Base-by-base conservation (phyloP, 768 basidiomycete species). In the Boletus speciosus region DNA sequence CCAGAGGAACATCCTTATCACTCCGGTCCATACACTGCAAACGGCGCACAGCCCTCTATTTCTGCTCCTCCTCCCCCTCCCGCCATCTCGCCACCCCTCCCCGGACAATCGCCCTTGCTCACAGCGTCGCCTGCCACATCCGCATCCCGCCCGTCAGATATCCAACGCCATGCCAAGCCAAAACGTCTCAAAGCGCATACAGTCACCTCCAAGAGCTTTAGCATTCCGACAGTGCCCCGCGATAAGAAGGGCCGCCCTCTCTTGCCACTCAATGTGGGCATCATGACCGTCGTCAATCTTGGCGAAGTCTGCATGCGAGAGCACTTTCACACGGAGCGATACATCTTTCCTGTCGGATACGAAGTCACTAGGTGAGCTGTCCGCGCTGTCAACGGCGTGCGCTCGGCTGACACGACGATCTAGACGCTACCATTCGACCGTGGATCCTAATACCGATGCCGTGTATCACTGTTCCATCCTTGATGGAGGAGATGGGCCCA, bases 341-440 rank as follows among this genome's bases (percentile, higher is more conserved):
- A 93, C 65, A 93, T 93, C 58, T 93, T 90, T 62, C 91, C 91
- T 10, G 86, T 92, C 38, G 89, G 89, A 15, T 93, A 91, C 66
- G 88, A 90, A 64, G 87, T 90, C 6, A 86, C 83, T 5, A 79
- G 90, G 89, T 87, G 39, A 46, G 79, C 66, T 16, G 0, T 10
- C 41, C 55, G 25, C 14, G 38, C 19, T 16, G n/a, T 36, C 54
- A 21, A 19, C n/a, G 2, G 34, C 38, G 34, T 42, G 27, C 51
- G 29, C 40, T 21, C 21, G 52, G 39, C 47, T 52, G 47, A 57
- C 52, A 14, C 43, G 6, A 9, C 43, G 54, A 8, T 57, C 31
- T 55, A 92, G 90, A 56, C 85, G 87, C 23, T 93, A 92, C 64
- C 76, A 85, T 21, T 93, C 90, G 1, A 92, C 88, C 16, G 66